Evolutionary conservation across 495 filamentous ascomycete species (phyloP), one percentile per base, ranked within the genome.

Genomic region (Stereocaulon alpinum): DNA sequence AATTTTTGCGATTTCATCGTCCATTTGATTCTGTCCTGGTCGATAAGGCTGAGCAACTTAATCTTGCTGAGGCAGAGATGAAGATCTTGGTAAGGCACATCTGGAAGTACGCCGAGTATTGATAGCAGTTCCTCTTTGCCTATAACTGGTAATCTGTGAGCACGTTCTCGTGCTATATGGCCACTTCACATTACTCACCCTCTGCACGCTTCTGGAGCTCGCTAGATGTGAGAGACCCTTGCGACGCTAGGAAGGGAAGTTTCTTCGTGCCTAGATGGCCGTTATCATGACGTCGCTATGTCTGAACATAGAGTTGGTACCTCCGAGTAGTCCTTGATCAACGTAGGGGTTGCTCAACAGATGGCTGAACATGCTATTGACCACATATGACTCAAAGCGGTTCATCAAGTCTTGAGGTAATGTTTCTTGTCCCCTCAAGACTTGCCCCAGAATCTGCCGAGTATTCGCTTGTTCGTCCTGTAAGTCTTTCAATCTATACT

Each of bases 21-120:
- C 55, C 55, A 56, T 40, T 56, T 32, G 17, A 47, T 29, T 18
- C 55, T 29, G n/a, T 56, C 55, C 20, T 56, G 27, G 17, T 56
- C 55, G 5, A 0, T 22, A 2, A 43, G 6, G 27, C 6, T 56
- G 1, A 56, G 55, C 15, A 20, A 20, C 15, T 10, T 12, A n/a
- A 40, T 41, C 3, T 20, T 56, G 18, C n/a, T 34, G 20, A 56
- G 27, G 42, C 55, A 56, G 12, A 40, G 55, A 14, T 34, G 15
- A 9, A 48, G 18, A 15, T 57, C 55, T 47, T 43, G 14, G 6
- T 18, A n/a, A 29, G 54, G 54, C 3, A 45, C 27, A 14, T 56
- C 41, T 20, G 54, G n/a, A 44, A 41, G 7, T 34, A 4, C 7
- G 4, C 9, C 32, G 2, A 53, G 15, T 20, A 37, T 22, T 12